Evolutionary conservation across 257 asterid species (phyloP).

Genomic region (Echium plantagineum): DNA sequence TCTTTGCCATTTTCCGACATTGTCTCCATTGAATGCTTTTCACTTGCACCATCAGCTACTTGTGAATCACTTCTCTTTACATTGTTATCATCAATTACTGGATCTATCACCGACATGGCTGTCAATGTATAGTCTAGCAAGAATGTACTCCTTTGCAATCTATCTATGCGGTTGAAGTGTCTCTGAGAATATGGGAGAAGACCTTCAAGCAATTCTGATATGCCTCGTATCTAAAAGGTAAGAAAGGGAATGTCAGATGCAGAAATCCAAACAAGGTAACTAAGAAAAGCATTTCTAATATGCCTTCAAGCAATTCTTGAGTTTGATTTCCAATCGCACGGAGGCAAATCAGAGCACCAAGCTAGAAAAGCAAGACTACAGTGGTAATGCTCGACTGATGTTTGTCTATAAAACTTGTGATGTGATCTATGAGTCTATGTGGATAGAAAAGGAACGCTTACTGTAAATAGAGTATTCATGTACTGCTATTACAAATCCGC

Average conservation of each 20-base stretch:
- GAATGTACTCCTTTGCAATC: constrained; percentile 68
- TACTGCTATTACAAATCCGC: too few relatives aligned
- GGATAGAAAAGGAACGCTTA: not conserved
- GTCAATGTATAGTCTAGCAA: constrained; percentile 64
- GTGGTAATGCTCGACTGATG: not conserved
- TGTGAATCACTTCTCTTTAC: constrained; percentile 17
- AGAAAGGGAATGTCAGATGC: not conserved
- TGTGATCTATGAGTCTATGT: not conserved
- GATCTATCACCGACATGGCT: constrained; percentile 76
- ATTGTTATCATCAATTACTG: constrained; percentile 27
- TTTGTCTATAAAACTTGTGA: not conserved
- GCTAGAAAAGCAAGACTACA: not conserved
- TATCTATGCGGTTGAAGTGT: constrained; percentile 62
- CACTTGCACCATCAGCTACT: constrained; percentile 16
- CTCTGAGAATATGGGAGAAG: constrained; percentile 74
- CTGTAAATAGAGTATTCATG: not conserved
- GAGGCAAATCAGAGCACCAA: not conserved
- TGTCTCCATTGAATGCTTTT: constrained; percentile 8
- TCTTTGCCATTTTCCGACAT: constrained; percentile 14
- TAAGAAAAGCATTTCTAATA: too few relatives aligned
- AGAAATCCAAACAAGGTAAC: not conserved
- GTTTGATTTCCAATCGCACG: not conserved
- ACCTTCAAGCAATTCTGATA: constrained; percentile 73
- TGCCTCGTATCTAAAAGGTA: constrained; percentile 48
- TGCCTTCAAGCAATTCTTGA: too few relatives aligned